phyloP scores from a whole-genome alignment of 2,329 filamentous ascomycete species.

The Pyricularia sp. region DNA sequence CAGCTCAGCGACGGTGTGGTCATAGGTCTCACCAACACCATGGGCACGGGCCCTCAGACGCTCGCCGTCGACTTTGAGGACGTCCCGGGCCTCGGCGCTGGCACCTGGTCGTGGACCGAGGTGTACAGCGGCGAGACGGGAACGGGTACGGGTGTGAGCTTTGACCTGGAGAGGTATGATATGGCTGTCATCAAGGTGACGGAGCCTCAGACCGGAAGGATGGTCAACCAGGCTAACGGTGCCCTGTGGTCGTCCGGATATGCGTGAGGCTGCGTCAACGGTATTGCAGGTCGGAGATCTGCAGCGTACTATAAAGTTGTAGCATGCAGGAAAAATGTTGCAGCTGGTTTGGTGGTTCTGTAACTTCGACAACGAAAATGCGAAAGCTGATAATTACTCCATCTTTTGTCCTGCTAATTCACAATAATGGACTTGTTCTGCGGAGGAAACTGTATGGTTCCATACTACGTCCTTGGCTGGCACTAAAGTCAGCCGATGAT shows the following conservation, averaged over 20 bases:
- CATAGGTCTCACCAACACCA: conserved; percentile 23
- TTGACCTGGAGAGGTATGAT: conserved; percentile 8
- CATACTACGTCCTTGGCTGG: background rate
- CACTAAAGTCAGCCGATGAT: too few species aligned
- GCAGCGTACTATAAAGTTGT: background rate
- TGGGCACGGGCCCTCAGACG: conserved; percentile 19
- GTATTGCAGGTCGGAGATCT: too few species aligned
- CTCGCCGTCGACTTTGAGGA: conserved; percentile 30
- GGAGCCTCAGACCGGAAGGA: background rate
- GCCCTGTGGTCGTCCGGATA: background rate
- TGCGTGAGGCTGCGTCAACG: background rate
- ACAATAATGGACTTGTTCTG: background rate
- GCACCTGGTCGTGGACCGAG: conserved; percentile 26
- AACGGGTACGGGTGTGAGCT: conserved; percentile 10
- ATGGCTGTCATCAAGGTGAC: background rate
- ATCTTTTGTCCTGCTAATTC: background rate
- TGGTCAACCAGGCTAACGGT: background rate
- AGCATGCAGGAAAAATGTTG: background rate
- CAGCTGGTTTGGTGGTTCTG: too few species aligned
- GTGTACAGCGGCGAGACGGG: conserved; percentile 15
- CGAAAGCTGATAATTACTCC: background rate
- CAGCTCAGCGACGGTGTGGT: conserved; percentile 20
- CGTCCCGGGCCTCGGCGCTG: conserved; percentile 23
- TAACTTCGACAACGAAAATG: background rate
- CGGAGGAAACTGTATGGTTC: background rate